A percentile compares a stretch with the other conserved stretches of the same genome.
These are phyloP conservation scores for Heritiera littoralis DNA, from an alignment of 345 rosid species.

Conservation along the genomic window DNA sequence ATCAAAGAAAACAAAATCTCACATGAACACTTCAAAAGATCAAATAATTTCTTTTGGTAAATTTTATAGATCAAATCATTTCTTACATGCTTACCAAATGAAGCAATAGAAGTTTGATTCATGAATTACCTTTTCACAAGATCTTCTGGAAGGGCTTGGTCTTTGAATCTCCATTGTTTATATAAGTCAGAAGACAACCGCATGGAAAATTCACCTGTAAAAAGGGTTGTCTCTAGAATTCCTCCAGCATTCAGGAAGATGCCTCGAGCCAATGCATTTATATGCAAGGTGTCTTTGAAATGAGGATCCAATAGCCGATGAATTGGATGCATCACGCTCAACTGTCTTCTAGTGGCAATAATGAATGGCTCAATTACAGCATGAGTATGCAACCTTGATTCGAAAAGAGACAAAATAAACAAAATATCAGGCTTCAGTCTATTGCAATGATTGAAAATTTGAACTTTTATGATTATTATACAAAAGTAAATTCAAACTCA, in stretches of 20 bases:
- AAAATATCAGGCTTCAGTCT: background rate
- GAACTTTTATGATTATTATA: no score
- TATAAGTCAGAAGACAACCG: conserved; percentile 55
- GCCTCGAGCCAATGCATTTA: conserved; percentile 54
- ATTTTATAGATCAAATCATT: no score
- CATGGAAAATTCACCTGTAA: conserved; percentile 53
- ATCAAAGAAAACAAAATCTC: no score
- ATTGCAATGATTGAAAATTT: background rate
- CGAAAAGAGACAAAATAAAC: background rate
- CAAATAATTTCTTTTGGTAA: no score
- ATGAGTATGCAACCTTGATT: conserved; percentile 65
- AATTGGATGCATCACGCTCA: conserved; percentile 69
- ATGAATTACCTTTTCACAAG: conserved; percentile 50
- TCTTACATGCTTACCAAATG: no score
- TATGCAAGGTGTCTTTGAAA: conserved; percentile 70
- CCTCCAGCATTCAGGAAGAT: conserved; percentile 59
- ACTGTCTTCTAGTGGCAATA: conserved; percentile 65
- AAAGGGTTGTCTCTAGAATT: conserved; percentile 52
- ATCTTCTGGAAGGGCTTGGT: conserved; percentile 63
- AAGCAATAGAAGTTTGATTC: background rate
- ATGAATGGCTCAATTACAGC: conserved; percentile 72
- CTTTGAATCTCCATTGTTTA: conserved; percentile 64
- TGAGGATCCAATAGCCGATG: conserved; percentile 63
- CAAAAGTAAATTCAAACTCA: no score
- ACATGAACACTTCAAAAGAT: no score